Evolutionary conservation across 2,329 filamentous ascomycete genomes (phyloP), one percentile per base, ranked within the genome.

Genomic region (Metarhizium rileyi): DNA sequence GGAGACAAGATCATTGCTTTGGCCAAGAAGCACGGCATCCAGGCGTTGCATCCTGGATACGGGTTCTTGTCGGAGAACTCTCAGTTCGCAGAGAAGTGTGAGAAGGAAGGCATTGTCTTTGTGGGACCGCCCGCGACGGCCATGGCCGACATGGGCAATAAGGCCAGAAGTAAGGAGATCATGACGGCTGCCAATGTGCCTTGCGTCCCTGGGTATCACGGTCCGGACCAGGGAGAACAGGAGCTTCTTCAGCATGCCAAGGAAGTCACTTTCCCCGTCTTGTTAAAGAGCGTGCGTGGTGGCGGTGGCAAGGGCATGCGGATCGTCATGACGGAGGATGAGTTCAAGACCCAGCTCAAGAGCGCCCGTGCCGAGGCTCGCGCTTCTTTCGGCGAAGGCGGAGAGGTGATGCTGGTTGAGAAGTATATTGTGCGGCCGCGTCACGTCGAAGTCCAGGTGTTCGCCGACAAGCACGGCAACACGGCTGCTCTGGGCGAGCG

Each of bases 61-160:
- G 93, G 93, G 41, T 98, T 95, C 63, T 71, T 97, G 56, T 94
- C 87, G 54, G 93, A 98, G 71, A 98, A 98, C 67, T 84, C 91
- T 7, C 81, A 76, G 5, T 98, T 98, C 65, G 93, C 93, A 3
- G 81, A 83, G 59, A 84, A 87, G 64, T 97, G 91, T 65, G 85
- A 87, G 59, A 83, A 93, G 59, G 90, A 90, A 42, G 93, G 93
- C 10, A 78, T 98, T 55, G 84, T 91, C 49, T 98, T 98, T 64
- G 94, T 98, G 59, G 93, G 93, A 0, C 93, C 93, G 1, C 90
- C 93, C 3, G 82, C 83, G 26, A 77, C 80, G 47, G 90, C 90
- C 57, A 90, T 87, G 62, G 73, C 85, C 51, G 89, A 90, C 52
- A 95, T 96, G 90, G 90, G 90, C 46, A 88, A 95, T 70, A 95